These are phyloP conservation scores for Saccharum officinarum DNA, from an alignment of 176 grass and related monocot species.

Conservation along the genomic window DNA sequence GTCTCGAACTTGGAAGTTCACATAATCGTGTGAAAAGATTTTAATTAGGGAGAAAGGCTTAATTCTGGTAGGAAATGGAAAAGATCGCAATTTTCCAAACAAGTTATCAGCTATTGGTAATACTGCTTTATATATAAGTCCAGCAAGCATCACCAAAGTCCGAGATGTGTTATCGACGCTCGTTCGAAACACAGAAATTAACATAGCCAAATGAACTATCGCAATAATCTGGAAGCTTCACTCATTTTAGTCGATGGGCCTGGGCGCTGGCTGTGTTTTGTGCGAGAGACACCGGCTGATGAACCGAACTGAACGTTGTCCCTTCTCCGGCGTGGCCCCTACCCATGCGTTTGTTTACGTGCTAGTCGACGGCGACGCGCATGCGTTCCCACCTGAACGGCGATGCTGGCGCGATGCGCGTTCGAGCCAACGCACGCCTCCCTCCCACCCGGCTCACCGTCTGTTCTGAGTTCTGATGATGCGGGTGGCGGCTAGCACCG, in stretches of 20 bases:
- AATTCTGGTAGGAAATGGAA: neutral
- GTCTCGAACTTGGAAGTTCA: no score
- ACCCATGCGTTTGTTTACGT: neutral
- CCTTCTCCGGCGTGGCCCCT: neutral
- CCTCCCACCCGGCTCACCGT: neutral
- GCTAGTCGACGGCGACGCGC: neutral
- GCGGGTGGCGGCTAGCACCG: constrained; percentile 1
- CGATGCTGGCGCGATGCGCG: constrained; percentile 2
- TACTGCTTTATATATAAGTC: no score
- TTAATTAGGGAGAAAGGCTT: no score
- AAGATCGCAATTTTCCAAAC: no score
- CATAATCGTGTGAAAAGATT: no score
- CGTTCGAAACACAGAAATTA: neutral
- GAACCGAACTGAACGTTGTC: neutral
- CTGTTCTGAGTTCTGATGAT: neutral
- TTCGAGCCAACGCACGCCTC: neutral
- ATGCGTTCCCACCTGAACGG: constrained; percentile 20
- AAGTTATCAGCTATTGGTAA: no score
- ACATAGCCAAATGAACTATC: no score
- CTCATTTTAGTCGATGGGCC: neutral
- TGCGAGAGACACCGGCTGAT: neutral
- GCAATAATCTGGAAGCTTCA: neutral
- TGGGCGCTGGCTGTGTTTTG: neutral
- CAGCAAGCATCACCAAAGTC: no score
- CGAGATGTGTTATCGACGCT: neutral